Evolutionary conservation across 2,329 filamentous ascomycete species (phyloP).

Genomic region (Fusarium miscanthi): DNA sequence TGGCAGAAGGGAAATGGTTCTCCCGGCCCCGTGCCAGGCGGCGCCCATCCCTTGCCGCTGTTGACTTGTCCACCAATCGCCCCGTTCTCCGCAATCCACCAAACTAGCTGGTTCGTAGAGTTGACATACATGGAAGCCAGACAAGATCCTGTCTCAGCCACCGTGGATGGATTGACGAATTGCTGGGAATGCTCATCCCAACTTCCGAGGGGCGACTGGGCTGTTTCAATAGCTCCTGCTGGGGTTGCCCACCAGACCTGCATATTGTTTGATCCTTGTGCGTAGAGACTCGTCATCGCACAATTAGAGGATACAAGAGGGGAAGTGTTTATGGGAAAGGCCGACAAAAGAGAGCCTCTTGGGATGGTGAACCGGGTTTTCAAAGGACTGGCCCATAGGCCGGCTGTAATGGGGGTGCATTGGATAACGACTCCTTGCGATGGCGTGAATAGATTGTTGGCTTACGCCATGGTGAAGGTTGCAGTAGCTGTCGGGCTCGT

Average conservation of each 20-base stretch:
- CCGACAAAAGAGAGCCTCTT: background rate
- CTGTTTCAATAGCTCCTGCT: background rate
- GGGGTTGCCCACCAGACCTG: background rate
- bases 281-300: rapidly evolving
- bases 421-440: rapidly evolving
- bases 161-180: background rate
- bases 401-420: background rate
- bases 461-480: background rate
- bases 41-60: background rate
- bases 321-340: background rate
- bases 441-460: background rate
- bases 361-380: background rate
- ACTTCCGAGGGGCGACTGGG: background rate
- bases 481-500: too few species aligned
- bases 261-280: background rate
- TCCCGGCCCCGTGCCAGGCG: background rate
- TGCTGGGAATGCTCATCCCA: too few species aligned
- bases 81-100: background rate
- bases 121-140: background rate
- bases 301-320: background rate
- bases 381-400: background rate
- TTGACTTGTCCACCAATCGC: background rate
- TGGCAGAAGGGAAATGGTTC: background rate
- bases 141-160: background rate
- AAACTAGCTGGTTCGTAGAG: background rate